A percentile compares a stretch with the other conserved stretches of the same genome.
Conservation (phyloP, 768 basidiomycete species). For the Leccinum subtestaceum region DNA sequence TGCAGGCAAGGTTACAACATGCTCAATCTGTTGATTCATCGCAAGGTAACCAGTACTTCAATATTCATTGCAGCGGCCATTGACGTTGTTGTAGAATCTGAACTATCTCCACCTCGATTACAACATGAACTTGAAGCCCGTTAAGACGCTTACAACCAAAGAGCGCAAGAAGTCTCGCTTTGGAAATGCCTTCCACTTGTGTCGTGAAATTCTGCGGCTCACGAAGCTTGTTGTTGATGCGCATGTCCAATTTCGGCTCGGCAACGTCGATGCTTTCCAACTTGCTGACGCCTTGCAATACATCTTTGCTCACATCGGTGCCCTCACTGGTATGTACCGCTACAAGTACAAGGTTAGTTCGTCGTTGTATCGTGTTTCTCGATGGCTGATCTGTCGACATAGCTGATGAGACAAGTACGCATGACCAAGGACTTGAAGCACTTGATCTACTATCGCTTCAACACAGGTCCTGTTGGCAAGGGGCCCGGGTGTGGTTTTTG, state of each 20-base stretch:
- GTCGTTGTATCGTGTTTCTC: neutral
- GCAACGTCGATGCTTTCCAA: conserved; percentile 99
- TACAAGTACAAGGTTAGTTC: conserved; percentile 94
- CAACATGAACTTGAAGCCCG: conserved; percentile 98
- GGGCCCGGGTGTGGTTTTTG: conserved; percentile 99
- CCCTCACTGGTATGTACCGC: conserved; percentile 98
- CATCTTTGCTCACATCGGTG: conserved; percentile 96
- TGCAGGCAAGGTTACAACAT: conserved; percentile 99
- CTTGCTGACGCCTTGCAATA: conserved; percentile 98
- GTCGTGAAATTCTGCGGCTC: conserved; percentile 94
- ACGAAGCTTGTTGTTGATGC: conserved; percentile 99
- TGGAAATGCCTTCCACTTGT: conserved; percentile 98
- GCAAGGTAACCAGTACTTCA: conserved; percentile 59
- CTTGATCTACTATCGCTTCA: conserved; percentile 97
- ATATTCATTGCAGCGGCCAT: neutral
- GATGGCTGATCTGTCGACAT: conserved; percentile 7
- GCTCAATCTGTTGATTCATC: conserved; percentile 97
- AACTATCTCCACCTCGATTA: conserved; percentile 96
- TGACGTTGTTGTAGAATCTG: conserved; percentile 53
- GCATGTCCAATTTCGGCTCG: conserved; percentile 96
- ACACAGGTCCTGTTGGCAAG: conserved; percentile 98
- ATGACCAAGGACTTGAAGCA: conserved; percentile 99
- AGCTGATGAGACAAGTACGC: conserved; percentile 98
- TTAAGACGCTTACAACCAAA: conserved; percentile 96
- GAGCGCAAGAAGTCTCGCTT: conserved; percentile 99